Percentiles rank a stretch among this genome's conserved stretches.
Conservation (phyloP, 2,329 filamentous ascomycete genomes). For the Ophiostoma sp. region DNA sequence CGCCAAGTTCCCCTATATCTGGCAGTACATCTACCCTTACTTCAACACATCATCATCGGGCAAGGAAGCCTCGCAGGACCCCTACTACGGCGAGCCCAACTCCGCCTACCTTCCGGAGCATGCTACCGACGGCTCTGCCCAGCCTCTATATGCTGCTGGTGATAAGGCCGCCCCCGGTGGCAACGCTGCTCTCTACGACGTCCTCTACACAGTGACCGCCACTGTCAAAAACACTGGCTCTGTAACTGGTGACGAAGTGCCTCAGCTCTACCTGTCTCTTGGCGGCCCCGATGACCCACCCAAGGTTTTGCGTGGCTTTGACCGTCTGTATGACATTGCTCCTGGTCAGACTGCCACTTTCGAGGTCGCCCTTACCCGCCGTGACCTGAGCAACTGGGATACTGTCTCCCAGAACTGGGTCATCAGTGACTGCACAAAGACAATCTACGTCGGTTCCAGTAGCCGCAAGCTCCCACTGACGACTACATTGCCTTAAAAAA, state of each 20-base stretch:
- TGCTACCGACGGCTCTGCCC: constrained; percentile 51
- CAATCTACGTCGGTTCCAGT: constrained; percentile 50
- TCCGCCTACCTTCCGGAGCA: constrained; percentile 56
- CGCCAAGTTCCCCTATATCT: constrained; percentile 46
- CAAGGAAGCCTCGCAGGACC: constrained; percentile 51
- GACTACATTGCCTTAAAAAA: constrained; percentile 28
- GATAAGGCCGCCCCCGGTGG: constrained; percentile 52
- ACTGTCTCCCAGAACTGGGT: constrained; percentile 77
- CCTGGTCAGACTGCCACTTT: constrained; percentile 65
- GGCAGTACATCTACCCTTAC: constrained; percentile 64
- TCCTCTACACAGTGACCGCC: constrained; percentile 61
- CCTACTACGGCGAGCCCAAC: constrained; percentile 54
- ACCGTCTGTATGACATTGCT: constrained; percentile 61
- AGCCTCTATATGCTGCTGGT: constrained; percentile 48
- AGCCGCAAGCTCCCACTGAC: constrained; percentile 50
- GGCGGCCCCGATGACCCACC: constrained; percentile 69
- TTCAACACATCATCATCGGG: constrained; percentile 58
- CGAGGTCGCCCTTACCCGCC: constrained; percentile 63
- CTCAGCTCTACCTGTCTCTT: constrained; percentile 74
- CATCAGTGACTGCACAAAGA: constrained; percentile 48
- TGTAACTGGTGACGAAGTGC: constrained; percentile 62
- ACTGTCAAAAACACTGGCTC: constrained; percentile 67
- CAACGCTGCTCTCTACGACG: constrained; percentile 61
- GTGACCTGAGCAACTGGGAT: constrained; percentile 88
- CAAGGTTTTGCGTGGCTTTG: constrained; percentile 70